Base-by-base conservation (phyloP, 75 land plant genomes). In the Sequoiadendron giganteum region DNA sequence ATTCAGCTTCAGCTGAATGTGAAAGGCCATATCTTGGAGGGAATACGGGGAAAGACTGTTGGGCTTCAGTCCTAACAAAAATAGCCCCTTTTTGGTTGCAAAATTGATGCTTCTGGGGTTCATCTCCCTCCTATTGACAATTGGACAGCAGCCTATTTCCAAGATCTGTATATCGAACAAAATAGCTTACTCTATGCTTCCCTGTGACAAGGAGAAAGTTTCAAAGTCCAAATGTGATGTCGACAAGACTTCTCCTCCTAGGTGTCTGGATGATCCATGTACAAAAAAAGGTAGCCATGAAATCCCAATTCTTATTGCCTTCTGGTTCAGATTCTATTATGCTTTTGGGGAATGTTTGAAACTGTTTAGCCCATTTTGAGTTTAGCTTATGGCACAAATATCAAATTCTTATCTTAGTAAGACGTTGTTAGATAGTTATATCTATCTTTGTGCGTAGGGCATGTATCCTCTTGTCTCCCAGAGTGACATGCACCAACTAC, bases 41-140 rank as follows among this genome's bases (percentile, higher is more conserved):
- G n/a, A n/a, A n/a, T n/a, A n/a, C n/a, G n/a, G n/a, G n/a, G n/a
- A n/a, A n/a, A n/a, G n/a, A n/a, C n/a, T n/a, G n/a, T n/a, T n/a
- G n/a, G n/a, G n/a, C n/a, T n/a, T n/a, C n/a, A n/a, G n/a, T n/a
- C n/a, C n/a, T n/a, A n/a, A n/a, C n/a, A n/a, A n/a, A 47, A 82
- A 25, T 82, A 1, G 14, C n/a, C 30, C 21, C 28, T 28, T 79
- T 47, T 11, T 10, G 49, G 42, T 47, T 58, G 93, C 89, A 93
- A 94, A 94, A 93, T 88, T 94, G 85, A 94, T 94, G 95, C 83
- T 94, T 47, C 56, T 94, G 86, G 95, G 95, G 9, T 94, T 94
- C 90, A 93, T 94, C 18, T 93, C 94, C 18, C 85, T 94, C 77
- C 89, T 91, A 25, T 87, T 94, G 39, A 91, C 95, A 14, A 89